Evolutionary conservation across 2,329 filamentous ascomycete species (phyloP).

Genomic region (Trichophyton benhamiae): DNA sequence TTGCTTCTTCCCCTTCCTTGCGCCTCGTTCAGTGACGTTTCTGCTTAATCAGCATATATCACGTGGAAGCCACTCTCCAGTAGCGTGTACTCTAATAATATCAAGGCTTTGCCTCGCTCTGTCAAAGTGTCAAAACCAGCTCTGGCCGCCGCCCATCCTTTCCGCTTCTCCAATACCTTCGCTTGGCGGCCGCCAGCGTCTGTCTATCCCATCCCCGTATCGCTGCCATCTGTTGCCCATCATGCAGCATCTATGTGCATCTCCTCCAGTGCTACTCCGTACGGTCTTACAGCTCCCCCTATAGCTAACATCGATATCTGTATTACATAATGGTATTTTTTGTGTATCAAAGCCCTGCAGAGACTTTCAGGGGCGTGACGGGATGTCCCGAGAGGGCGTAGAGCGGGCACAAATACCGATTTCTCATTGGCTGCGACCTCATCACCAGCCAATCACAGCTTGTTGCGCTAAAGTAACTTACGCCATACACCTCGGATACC

Average conservation of each 20-base stretch:
- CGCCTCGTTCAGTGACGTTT: neutral
- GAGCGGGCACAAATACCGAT: neutral
- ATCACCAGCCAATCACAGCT: neutral
- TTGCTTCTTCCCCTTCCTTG: neutral
- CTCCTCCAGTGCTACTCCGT: neutral
- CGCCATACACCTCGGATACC: neutral
- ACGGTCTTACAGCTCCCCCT: no score
- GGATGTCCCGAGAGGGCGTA: neutral
- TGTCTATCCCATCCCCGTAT: no score
- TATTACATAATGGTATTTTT: neutral
- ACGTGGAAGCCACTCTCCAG: neutral
- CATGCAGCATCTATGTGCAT: neutral
- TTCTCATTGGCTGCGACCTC: neutral
- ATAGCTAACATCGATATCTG: neutral
- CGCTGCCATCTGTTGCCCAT: no score
- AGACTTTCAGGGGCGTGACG: slow-evolving; percentile 1
- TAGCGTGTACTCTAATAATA: no score
- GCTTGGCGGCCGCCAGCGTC: no score
- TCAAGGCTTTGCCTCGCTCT: no score
- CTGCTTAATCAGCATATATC: neutral
- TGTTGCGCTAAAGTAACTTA: neutral
- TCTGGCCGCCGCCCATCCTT: neutral
- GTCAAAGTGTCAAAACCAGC: no score
- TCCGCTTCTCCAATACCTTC: neutral
- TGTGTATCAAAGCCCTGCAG: neutral